These are phyloP conservation scores for Ampelocalamus luodianensis DNA, from an alignment of 176 grass and related monocot genomes.

Conservation along the genomic window DNA sequence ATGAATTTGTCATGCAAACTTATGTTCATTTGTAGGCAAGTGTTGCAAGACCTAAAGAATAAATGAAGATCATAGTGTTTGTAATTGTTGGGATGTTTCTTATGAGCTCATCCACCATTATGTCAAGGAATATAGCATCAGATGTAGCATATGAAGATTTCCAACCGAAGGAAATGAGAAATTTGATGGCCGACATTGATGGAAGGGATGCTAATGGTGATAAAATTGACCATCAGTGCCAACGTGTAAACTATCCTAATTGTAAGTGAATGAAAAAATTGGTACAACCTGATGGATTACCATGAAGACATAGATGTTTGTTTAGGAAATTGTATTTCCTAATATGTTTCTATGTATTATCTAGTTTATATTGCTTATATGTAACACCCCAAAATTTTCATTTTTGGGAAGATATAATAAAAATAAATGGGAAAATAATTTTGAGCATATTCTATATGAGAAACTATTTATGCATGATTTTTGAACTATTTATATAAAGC, in stretches of 20 bases:
- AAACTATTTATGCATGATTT: no score
- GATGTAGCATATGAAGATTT: background rate
- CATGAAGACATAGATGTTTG: background rate
- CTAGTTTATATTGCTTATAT: no score
- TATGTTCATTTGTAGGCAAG: background rate
- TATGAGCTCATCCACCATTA: background rate
- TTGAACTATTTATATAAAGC: no score
- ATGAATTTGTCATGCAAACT: background rate
- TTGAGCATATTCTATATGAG: no score
- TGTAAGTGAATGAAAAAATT: background rate
- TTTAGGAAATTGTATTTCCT: background rate
- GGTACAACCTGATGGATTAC: background rate
- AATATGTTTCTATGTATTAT: background rate
- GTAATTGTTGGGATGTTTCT: background rate
- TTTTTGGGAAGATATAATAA: no score
- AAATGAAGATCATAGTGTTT: background rate
- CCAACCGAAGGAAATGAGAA: background rate
- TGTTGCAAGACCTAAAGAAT: background rate
- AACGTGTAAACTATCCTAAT: background rate
- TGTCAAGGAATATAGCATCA: background rate
- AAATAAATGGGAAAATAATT: no score
- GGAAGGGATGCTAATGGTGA: background rate
- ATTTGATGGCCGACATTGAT: background rate
- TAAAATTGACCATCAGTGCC: background rate
- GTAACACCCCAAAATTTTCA: no score